A percentile compares a stretch with the other conserved stretches of the same genome.
phyloP scores from a whole-genome alignment of 1,284 basidiomycete genomes.

The Waitea zeae region DNA sequence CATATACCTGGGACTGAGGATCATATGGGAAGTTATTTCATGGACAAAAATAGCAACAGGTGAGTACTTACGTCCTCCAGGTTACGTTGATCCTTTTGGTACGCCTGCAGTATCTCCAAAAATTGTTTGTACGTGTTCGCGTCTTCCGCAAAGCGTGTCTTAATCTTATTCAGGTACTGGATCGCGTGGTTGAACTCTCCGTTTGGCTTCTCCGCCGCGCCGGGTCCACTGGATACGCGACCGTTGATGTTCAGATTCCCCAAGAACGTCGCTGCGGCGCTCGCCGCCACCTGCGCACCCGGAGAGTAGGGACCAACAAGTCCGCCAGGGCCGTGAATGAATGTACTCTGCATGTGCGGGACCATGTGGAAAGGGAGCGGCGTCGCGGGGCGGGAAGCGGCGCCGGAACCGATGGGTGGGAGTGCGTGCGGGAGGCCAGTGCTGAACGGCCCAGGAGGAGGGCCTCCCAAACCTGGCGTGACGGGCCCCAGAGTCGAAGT shows the following conservation, averaged over 20 bases:
- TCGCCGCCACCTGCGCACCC: conserved; percentile 13
- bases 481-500: background rate
- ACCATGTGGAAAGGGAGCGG: conserved; percentile 8
- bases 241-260: conserved; percentile 5
- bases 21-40: background rate
- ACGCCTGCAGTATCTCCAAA: conserved; percentile 93
- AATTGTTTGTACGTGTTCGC: conserved; percentile 97
- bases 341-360: background rate
- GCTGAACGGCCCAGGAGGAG: background rate
- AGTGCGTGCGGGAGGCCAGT: background rate
- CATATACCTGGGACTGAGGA: conserved; percentile 61
- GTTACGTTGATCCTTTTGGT: conserved; percentile 87
- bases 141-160: conserved; percentile 83
- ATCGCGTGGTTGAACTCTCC: conserved; percentile 96
- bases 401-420: conserved; percentile 9
- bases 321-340: conserved; percentile 5
- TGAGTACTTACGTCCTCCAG: conserved; percentile 63
- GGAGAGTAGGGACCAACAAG: conserved; percentile 9
- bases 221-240: conserved; percentile 8
- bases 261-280: conserved; percentile 9
- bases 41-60: conserved; percentile 3
- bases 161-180: conserved; percentile 98
- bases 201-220: conserved; percentile 18
- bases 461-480: background rate
- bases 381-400: conserved; percentile 13